Base-by-base conservation (phyloP, 208 protist genomes). In the Porcisia deanei region DNA sequence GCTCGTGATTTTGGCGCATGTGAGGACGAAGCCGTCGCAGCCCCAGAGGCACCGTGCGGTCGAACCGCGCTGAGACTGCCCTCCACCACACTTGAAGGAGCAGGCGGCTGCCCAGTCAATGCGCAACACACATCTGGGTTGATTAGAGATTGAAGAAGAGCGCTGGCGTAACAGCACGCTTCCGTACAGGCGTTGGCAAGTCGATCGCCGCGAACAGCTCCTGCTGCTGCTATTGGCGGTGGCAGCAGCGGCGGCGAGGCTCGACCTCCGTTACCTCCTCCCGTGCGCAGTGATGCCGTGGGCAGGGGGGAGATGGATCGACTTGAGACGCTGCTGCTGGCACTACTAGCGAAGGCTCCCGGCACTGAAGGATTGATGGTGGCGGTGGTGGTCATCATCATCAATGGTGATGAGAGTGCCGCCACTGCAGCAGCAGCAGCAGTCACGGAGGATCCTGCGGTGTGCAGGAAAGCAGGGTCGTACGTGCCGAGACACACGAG, bases 161-260 rank as follows among this genome's bases (percentile, higher is more conserved):
- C 74, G 68, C 85, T 83, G 58, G 84, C 90, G 52, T 76, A 83
- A 30, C 71, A 67, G 58, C 91, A 81, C 4, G 90, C 90, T 68
- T 89, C 90, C 41, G 79, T 78, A 75, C 84, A 94, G n/a, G 90
- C 90, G 64, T 83, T 89, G 53, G 64, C 58, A 12, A 58, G 66
- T 10, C 69, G 78, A 73, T 82, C 78, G 18, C 72, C 53, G 37
- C 52, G 68, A 30, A n/a, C 47, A 20, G 66, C 14, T 5, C 25
- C 66, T 53, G 66, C 14, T 41, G 47, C 14, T 14, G 30, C 14
- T 30, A 30, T 30, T 41, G 47, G 14, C 7, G 30, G 41, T 53
- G 53, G 34, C 14, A 34, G n/a, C n/a, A 39, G n/a, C 7, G 30
- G 39, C 25, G 18, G 43, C 39, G 37, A 55, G 73, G 34, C 39